Evolutionary conservation across 1,284 basidiomycete genomes (phyloP).

Genomic region (Paramarasmius palmivorus): DNA sequence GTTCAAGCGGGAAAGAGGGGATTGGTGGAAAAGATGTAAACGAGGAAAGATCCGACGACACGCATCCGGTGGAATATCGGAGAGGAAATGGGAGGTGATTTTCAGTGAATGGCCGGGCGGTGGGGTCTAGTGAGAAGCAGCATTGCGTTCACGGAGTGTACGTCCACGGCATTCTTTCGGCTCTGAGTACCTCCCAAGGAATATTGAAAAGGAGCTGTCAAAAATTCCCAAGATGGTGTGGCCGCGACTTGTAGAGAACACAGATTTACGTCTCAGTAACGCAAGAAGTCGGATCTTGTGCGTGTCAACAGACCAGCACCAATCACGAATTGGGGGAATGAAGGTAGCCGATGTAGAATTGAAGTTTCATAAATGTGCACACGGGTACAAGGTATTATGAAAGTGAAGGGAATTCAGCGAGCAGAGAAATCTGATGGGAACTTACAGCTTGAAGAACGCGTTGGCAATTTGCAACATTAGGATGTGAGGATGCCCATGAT

Average conservation of each 20-base stretch:
- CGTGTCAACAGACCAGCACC: too few relatives aligned
- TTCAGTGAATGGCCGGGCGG: background rate
- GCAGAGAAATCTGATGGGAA: constrained; percentile 16
- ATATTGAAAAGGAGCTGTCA: too few relatives aligned
- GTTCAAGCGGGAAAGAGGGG: constrained; percentile 4
- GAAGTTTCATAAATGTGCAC: background rate
- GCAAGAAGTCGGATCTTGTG: too few relatives aligned
- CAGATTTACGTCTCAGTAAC: too few relatives aligned
- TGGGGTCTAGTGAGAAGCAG: too few relatives aligned
- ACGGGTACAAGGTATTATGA: background rate
- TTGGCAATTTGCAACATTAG: constrained; percentile 98
- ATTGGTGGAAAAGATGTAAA: constrained; percentile 2
- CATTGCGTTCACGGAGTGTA: too few relatives aligned
- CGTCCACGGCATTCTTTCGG: too few relatives aligned
- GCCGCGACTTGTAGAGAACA: too few relatives aligned
- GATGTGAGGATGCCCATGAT: constrained; percentile 93
- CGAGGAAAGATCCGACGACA: background rate
- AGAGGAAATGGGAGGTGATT: constrained; percentile 4
- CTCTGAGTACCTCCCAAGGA: too few relatives aligned
- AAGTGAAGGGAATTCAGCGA: background rate
- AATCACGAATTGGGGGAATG: too few relatives aligned
- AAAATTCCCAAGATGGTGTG: too few relatives aligned
- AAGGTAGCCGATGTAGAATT: background rate
- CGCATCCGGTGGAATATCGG: background rate
- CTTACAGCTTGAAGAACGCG: constrained; percentile 97